A percentile compares a stretch with the other conserved stretches of the same genome.
phyloP scores from a whole-genome alignment of 306 rosid species.

The Glycine latifolia region DNA sequence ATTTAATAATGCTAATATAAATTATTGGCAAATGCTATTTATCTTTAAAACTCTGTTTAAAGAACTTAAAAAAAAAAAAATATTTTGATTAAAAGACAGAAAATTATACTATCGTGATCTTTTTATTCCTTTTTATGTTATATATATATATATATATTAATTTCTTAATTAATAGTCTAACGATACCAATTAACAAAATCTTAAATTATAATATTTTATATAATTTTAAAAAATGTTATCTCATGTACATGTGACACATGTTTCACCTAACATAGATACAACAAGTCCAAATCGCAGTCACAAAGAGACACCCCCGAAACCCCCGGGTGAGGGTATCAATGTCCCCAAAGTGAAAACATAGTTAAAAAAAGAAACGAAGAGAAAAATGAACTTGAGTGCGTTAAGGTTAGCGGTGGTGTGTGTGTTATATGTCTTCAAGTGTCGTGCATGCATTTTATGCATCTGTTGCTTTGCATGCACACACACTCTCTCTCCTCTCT shows the following conservation, averaged over 20 bases:
- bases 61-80: too few relatives aligned
- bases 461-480: conserved; percentile 94
- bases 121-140: too few relatives aligned
- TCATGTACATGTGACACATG: conserved; percentile 45
- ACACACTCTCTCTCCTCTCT: conserved; percentile 50
- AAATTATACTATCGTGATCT: too few relatives aligned
- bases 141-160: too few relatives aligned
- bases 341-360: conserved; percentile 43
- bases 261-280: conserved; percentile 42
- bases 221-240: conserved; percentile 19
- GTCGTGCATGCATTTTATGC: conserved; percentile 99
- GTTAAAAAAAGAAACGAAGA: conserved; percentile 38
- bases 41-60: too few relatives aligned
- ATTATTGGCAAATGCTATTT: too few relatives aligned
- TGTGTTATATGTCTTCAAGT: conserved; percentile 69
- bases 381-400: conserved; percentile 50
- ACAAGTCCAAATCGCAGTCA: conserved; percentile 16
- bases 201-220: too few relatives aligned
- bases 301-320: not conserved
- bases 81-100: too few relatives aligned
- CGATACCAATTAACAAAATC: too few relatives aligned
- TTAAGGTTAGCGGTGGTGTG: conserved; percentile 55
- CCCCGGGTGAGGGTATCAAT: conserved; percentile 46
- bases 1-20: not conserved
- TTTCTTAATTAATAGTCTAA: too few relatives aligned